These are phyloP conservation scores for Cryptosporidium bovis DNA, from an alignment of 169 alveolate species.

Conservation along the genomic window DNA sequence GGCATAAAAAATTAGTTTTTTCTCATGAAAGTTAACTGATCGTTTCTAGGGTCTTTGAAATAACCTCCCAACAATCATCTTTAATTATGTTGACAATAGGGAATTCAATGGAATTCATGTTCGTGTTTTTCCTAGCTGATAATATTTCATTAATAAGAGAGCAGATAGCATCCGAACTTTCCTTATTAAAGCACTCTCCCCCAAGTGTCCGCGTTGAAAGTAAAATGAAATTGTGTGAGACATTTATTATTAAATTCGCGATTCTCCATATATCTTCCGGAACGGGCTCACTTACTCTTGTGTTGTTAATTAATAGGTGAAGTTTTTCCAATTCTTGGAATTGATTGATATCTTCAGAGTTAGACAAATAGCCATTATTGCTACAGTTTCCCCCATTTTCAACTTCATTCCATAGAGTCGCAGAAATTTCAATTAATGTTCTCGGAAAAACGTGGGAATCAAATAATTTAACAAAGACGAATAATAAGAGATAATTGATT, in stretches of 20 bases:
- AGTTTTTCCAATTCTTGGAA: not conserved
- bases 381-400: not conserved
- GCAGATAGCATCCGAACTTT: not conserved
- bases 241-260: not conserved
- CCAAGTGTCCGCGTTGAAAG: not conserved
- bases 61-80: conserved; percentile 50
- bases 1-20: not conserved
- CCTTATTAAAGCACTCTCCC: not conserved
- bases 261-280: not conserved
- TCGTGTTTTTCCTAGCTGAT: conserved; percentile 1
- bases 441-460: conserved; percentile 5
- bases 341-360: not conserved
- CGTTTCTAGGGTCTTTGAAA: not conserved
- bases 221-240: conserved; percentile 8
- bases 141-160: not conserved
- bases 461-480: not conserved
- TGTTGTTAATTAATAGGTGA: not conserved
- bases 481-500: not conserved
- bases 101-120: not conserved
- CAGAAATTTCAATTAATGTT: conserved; percentile 21
- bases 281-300: not conserved
- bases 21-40: not conserved
- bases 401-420: not conserved
- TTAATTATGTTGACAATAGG: conserved; percentile 6
- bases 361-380: not conserved